Conservation (phyloP, 2,329 filamentous ascomycete genomes). For the Fusarium pseudonygamai region DNA sequence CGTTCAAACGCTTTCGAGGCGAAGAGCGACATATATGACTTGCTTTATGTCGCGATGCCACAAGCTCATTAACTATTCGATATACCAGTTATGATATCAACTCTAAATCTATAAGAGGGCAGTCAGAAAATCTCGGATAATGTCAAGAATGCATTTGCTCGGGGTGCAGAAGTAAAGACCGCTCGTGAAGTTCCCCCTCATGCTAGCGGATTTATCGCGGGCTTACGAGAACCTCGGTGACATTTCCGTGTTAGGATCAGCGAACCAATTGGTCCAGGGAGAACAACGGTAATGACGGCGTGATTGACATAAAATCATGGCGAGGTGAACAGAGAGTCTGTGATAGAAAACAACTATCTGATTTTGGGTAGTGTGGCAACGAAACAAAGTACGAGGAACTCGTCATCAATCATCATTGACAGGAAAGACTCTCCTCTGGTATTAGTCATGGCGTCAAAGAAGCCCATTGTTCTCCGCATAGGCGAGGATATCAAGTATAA, state of each 20-base stretch:
- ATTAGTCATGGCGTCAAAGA: constrained; percentile 15
- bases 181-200: background rate
- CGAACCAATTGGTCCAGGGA: background rate
- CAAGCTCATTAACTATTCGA: too few species aligned
- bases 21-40: too few species aligned
- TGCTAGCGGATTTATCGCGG: background rate
- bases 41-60: too few species aligned
- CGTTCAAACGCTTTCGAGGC: background rate
- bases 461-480: constrained; percentile 41
- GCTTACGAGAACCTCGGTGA: background rate
- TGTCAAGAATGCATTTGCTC: background rate
- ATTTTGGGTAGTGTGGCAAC: background rate
- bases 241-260: background rate
- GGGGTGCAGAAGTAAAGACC: background rate
- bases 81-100: too few species aligned
- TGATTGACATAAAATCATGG: background rate
- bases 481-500: constrained; percentile 60
- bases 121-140: accelerated
- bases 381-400: too few species aligned
- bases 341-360: background rate
- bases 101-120: too few species aligned
- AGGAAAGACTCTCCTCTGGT: background rate
- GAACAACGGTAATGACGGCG: too few species aligned
- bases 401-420: background rate
- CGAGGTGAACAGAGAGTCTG: background rate